Conservation (phyloP, 805 yeast genomes). For the Phaffomyces antillensis region DNA sequence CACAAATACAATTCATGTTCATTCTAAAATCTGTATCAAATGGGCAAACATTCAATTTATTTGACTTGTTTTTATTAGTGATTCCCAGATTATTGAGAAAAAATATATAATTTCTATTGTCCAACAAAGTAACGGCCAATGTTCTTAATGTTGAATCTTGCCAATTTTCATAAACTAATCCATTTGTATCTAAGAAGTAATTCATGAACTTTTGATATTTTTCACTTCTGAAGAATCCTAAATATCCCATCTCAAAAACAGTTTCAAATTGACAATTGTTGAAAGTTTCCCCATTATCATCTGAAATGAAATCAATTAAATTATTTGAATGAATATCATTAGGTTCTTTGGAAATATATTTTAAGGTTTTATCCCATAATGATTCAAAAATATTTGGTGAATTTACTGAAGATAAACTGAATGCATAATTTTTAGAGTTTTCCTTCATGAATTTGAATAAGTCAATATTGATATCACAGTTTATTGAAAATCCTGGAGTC, state of each 20-base stretch:
- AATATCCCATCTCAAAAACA: constrained; percentile 72
- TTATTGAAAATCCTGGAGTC: constrained; percentile 37
- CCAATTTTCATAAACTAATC: constrained; percentile 87
- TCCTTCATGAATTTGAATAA: constrained; percentile 43
- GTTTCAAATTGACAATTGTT: constrained; percentile 89
- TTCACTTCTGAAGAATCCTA: constrained; percentile 66
- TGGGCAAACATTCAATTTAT: constrained; percentile 47
- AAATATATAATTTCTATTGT: constrained; percentile 58
- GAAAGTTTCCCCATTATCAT: constrained; percentile 62
- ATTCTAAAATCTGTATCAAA: constrained; percentile 50
- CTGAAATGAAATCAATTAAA: constrained; percentile 63
- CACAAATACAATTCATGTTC: constrained; percentile 64
- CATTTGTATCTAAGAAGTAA: constrained; percentile 62
- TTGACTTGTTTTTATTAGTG: constrained; percentile 33
- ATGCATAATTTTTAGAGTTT: constrained; percentile 53
- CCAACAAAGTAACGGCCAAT: constrained; percentile 67
- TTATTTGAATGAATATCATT: constrained; percentile 52
- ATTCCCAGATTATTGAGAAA: constrained; percentile 78
- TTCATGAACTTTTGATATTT: constrained; percentile 64
- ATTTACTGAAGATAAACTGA: constrained; percentile 58
- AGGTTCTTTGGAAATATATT: constrained; percentile 55
- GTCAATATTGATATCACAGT: constrained; percentile 42
- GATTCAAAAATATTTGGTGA: constrained; percentile 64
- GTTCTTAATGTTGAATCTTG: constrained; percentile 89
- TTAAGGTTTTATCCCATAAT: constrained; percentile 66